Conservation (phyloP, 208 protist genomes). For the Trypanosoma avium region DNA sequence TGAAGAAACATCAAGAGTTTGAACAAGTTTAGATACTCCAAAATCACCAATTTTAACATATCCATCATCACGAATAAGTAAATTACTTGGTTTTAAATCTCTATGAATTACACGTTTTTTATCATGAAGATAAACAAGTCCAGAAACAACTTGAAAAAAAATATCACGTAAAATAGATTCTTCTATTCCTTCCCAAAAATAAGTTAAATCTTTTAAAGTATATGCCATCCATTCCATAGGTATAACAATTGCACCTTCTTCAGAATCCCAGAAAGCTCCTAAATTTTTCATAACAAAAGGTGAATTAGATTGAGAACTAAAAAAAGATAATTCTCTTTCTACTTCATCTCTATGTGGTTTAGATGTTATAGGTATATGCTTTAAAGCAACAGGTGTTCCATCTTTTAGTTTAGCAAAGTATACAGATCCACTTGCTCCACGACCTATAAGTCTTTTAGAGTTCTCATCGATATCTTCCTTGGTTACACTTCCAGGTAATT, state of each 20-base stretch:
- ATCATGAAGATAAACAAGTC: conserved; percentile 83
- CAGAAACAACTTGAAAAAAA: conserved; percentile 86
- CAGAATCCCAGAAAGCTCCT: conserved; percentile 86
- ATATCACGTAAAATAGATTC: conserved; percentile 78
- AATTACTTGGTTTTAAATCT: conserved; percentile 97
- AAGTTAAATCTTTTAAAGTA: conserved; percentile 77
- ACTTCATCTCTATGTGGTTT: conserved; percentile 87
- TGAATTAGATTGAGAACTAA: conserved; percentile 67
- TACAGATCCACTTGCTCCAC: conserved; percentile 76
- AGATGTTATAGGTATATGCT: conserved; percentile 87
- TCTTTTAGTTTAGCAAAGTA: conserved; percentile 75
- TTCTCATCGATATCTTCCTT: conserved; percentile 81
- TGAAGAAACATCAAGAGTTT: conserved; percentile 86
- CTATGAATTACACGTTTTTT: conserved; percentile 93
- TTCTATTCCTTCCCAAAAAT: conserved; percentile 83
- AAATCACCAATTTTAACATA: conserved; percentile 94
- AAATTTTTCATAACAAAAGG: conserved; percentile 89
- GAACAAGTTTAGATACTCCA: conserved; percentile 90
- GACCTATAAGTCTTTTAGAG: conserved; percentile 61
- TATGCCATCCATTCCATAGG: conserved; percentile 92
- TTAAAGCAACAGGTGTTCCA: conserved; percentile 75
- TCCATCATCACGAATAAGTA: conserved; percentile 93
- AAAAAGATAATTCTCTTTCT: conserved; percentile 83
- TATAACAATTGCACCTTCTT: conserved; percentile 82
- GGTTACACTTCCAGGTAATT: conserved; percentile 64